Percentiles rank a stretch among this genome's conserved stretches.
phyloP scores from a whole-genome alignment of 192 early-diverging fungal genomes.

The Endogone sp. region DNA sequence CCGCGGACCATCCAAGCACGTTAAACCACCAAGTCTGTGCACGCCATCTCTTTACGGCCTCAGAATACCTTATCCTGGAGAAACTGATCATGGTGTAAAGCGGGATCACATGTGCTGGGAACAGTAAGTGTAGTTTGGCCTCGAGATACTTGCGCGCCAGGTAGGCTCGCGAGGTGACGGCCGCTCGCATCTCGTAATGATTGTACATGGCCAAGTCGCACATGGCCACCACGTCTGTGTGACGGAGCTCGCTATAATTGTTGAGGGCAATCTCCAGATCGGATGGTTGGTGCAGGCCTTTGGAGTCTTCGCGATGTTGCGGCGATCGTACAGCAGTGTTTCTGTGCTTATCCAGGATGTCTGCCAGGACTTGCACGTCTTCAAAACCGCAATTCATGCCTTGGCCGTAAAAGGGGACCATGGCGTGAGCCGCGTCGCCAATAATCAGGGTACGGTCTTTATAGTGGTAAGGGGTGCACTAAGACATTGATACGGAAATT shows the following conservation, averaged over 20 bases:
- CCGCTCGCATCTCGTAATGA: conserved; percentile 91
- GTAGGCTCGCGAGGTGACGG: conserved; percentile 71
- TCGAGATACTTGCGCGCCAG: conserved; percentile 79
- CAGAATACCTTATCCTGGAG: conserved; percentile 80
- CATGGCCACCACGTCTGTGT: conserved; percentile 79
- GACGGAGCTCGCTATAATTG: conserved; percentile 65
- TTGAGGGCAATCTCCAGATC: conserved; percentile 59
- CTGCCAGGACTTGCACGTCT: conserved; percentile 70
- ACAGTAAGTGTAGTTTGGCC: conserved; percentile 61
- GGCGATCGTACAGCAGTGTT: neutral
- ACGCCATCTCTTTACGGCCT: conserved; percentile 49
- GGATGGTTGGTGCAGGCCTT: conserved; percentile 12
- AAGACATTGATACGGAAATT: neutral
- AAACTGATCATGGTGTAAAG: conserved; percentile 98
- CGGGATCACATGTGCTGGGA: conserved; percentile 75
- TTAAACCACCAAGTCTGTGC: conserved; percentile 48
- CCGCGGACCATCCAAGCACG: conserved; percentile 16
- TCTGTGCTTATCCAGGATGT: conserved; percentile 50
- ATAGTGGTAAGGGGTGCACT: conserved; percentile 84
- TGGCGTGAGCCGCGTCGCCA: conserved; percentile 95
- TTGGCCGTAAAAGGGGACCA: conserved; percentile 98
- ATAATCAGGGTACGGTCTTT: conserved; percentile 72
- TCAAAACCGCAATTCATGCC: conserved; percentile 99
- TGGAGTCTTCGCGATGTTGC: conserved; percentile 1
- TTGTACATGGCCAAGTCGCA: conserved; percentile 93